phyloP scores from a whole-genome alignment of 768 basidiomycete genomes.

The Phylloporus scabripes region DNA sequence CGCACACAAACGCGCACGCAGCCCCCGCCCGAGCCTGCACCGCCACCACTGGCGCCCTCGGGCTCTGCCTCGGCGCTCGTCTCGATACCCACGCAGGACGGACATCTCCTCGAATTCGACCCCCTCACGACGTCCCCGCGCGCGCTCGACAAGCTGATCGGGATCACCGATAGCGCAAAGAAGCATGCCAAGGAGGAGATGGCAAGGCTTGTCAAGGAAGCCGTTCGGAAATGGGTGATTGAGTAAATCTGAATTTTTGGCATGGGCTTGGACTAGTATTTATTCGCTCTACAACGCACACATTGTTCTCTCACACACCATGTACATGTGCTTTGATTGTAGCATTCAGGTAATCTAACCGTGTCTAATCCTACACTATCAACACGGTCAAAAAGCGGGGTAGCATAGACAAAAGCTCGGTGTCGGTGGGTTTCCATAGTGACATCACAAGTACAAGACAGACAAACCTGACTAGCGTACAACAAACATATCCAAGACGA shows the following conservation, averaged over 20 bases:
- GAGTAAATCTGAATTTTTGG: conserved; percentile 15
- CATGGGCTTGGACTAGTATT: neutral
- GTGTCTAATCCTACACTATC: neutral
- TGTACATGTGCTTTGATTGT: conserved; percentile 1
- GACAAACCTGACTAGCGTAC: neutral
- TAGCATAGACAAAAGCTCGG: neutral
- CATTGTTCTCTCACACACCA: neutral
- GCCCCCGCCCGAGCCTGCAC: conserved; percentile 16
- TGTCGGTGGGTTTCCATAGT: neutral
- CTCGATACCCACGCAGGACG: conserved; percentile 76
- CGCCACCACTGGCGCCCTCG: conserved; percentile 3
- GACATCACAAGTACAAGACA: neutral
- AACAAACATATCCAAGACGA: neutral
- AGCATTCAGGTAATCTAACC: conserved; percentile 1
- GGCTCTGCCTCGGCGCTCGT: conserved; percentile 52
- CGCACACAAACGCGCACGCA: conserved; percentile 19
- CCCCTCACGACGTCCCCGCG: conserved; percentile 69
- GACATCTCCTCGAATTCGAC: conserved; percentile 80
- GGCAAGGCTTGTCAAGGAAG: conserved; percentile 62
- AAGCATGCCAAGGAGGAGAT: conserved; percentile 77
- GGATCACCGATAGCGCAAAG: conserved; percentile 77
- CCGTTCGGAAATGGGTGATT: conserved; percentile 75
- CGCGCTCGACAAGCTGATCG: conserved; percentile 68
- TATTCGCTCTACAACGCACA: conserved; percentile 1
- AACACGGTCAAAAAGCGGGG: neutral